Evolutionary conservation across 768 basidiomycete genomes (phyloP).

Genomic region (Thelephora ganbajun): DNA sequence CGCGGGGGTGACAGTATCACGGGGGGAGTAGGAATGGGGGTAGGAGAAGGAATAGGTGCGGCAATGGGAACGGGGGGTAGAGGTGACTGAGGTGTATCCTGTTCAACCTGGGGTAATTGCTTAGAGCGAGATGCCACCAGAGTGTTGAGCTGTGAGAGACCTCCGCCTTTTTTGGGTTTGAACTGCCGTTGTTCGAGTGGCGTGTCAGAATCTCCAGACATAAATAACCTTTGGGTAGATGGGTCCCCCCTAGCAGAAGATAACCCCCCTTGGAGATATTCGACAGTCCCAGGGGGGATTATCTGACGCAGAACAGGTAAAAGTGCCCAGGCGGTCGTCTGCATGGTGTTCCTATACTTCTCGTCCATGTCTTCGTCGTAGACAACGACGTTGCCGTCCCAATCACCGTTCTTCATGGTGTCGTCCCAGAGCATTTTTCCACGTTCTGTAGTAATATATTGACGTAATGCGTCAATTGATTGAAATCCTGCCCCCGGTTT

Average conservation of each 20-base stretch:
- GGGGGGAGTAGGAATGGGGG: conserved; percentile 6
- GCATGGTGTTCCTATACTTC: conserved; percentile 40
- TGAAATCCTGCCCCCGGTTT: conserved; percentile 59
- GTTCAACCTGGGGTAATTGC: conserved; percentile 45
- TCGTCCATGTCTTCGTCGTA: conserved; percentile 71
- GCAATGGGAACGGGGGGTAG: conserved; percentile 2
- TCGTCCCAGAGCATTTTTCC: conserved; percentile 63
- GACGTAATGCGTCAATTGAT: conserved; percentile 52
- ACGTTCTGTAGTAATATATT: conserved; percentile 70
- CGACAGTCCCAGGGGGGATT: conserved; percentile 36
- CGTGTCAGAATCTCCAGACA: conserved; percentile 20
- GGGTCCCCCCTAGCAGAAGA: conserved; percentile 45
- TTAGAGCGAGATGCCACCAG: conserved; percentile 34
- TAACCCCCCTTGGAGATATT: conserved; percentile 66
- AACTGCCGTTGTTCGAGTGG: conserved; percentile 6
- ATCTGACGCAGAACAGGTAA: conserved; percentile 49
- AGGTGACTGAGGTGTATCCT: conserved; percentile 7
- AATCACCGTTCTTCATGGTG: conserved; percentile 35
- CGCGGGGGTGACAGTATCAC: conserved; percentile 11
- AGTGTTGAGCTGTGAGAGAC: conserved; percentile 62
- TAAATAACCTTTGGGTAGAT: conserved; percentile 37
- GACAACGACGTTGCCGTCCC: conserved; percentile 68
- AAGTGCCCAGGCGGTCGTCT: conserved; percentile 56
- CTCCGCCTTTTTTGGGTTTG: conserved; percentile 24
- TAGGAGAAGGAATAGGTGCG: conserved; percentile 1